Evolutionary conservation across 805 yeast genomes (phyloP), one percentile per base, ranked within the genome.

Genomic region (Pichia nanzhaoensis): DNA sequence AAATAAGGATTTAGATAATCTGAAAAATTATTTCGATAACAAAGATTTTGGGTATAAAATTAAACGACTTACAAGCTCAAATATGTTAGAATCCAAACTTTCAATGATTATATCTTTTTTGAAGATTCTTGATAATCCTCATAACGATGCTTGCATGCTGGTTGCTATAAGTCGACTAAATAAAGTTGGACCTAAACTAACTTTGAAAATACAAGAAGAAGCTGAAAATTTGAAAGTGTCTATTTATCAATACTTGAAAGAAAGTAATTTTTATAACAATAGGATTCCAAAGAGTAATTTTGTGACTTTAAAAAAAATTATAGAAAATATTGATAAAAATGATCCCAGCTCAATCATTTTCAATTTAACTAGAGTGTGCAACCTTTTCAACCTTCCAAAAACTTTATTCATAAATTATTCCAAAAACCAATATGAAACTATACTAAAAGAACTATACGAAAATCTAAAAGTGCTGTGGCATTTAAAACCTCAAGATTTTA

Each of bases 31-130:
- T 27, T 60, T 81, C 21, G 61, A 63, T 13, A 51, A 54, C 12
- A 47, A 34, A 22, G 27, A 28, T 3, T 31, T 41, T 14, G 37
- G 34, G 73, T 2, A 38, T 30, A 14, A 59, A 77, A n/a, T 67
- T 67, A 4, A 60, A 63, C 36, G 62, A 66, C 33, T 59, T 77
- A 20, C 65, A 73, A 1, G 61, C 73, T 14, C 64, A 71, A 4
- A 77, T 10, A 81, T 87, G 87, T 52, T 71, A 10, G 68, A 53
- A 53, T 69, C 68, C 18, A 65, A 67, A 38, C 59, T 71, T 0
- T 67, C 72, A 24, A 60, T 71, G 37, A 54, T 82, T 1, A 51
- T 81, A 13, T 77, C 78, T 46, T 61, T 78, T 22, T 53, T 80
- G 47, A 72, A 69, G 49, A 61, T 80, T 0, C 28, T 73, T 50